These are phyloP conservation scores for Aspergillus biplanus DNA, from an alignment of 495 filamentous ascomycete species.

Conservation along the genomic window DNA sequence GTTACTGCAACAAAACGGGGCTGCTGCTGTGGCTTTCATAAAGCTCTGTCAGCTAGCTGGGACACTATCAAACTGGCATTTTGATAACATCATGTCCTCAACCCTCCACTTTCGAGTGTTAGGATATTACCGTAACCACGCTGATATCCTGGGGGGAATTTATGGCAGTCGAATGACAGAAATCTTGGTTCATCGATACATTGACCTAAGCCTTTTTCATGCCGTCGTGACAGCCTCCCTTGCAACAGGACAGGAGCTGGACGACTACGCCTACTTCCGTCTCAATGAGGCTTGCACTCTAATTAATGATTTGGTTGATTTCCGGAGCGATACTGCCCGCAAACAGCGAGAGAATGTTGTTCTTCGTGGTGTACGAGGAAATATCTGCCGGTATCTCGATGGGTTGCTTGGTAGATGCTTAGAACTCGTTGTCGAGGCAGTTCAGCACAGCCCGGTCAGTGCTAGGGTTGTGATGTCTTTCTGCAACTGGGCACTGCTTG, in stretches of 20 bases:
- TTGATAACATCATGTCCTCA: neutral
- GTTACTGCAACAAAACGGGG: constrained; percentile 23
- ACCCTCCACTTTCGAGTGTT: constrained; percentile 27
- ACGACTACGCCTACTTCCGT: constrained; percentile 6
- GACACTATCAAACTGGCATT: neutral
- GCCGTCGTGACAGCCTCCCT: constrained; percentile 23
- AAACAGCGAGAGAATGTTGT: constrained; percentile 29
- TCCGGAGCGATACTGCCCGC: constrained; percentile 27
- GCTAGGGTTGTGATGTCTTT: constrained; percentile 24
- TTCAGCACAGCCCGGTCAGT: neutral
- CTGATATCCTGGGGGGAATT: constrained; percentile 18
- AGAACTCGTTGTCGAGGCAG: neutral
- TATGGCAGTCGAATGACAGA: constrained; percentile 30
- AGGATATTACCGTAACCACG: constrained; percentile 28
- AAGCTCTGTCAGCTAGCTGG: constrained; percentile 23
- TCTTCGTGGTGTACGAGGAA: constrained; percentile 24
- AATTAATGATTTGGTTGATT: constrained; percentile 28
- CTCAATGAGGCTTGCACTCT: constrained; percentile 20
- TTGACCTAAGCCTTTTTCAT: constrained; percentile 19
- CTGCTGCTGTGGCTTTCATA: constrained; percentile 25
- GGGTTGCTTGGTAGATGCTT: constrained; percentile 21
- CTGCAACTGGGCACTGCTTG: constrained; percentile 32
- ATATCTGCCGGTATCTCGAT: constrained; percentile 23
- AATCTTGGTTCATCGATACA: constrained; percentile 20
- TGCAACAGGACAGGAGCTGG: constrained; percentile 20